Percentiles rank a stretch among this genome's conserved stretches.
These are phyloP conservation scores for Bipolaris sorokiniana DNA, from an alignment of 2,329 filamentous ascomycete species.

Conservation along the genomic window DNA sequence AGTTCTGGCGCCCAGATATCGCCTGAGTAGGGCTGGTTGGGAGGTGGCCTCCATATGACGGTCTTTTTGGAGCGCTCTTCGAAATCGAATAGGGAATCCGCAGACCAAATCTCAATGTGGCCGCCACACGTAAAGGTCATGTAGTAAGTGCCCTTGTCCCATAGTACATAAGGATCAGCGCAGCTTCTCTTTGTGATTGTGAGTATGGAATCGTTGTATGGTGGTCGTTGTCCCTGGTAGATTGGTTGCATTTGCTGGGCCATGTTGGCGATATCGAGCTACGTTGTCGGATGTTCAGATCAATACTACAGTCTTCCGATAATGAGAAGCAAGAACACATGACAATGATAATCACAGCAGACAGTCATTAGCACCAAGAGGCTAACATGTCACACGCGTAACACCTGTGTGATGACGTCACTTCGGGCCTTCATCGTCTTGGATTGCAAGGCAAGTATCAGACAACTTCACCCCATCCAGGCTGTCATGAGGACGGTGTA, in stretches of 20 bases:
- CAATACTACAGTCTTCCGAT: background rate
- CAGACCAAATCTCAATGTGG: constrained; percentile 54
- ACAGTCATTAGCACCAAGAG: constrained; percentile 5
- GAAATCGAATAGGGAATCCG: constrained; percentile 50
- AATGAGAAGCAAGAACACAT: background rate
- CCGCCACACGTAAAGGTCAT: constrained; percentile 56
- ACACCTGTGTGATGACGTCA: constrained; percentile 24
- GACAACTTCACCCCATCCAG: constrained; percentile 6
- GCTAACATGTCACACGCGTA: constrained; percentile 17
- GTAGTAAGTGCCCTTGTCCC: constrained; percentile 53
- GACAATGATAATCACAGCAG: background rate
- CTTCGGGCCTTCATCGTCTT: background rate
- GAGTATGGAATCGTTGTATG: constrained; percentile 50
- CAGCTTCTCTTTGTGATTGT: constrained; percentile 51
- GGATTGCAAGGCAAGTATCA: background rate
- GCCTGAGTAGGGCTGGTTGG: constrained; percentile 51
- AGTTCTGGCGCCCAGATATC: constrained; percentile 64
- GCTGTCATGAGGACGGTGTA: constrained; percentile 15
- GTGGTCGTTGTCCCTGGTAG: constrained; percentile 19
- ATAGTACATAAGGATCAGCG: constrained; percentile 55
- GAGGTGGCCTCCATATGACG: constrained; percentile 53
- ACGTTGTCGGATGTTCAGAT: background rate
- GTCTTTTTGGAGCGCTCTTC: constrained; percentile 47
- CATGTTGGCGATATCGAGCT: background rate
- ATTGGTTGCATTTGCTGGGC: constrained; percentile 13